These are phyloP conservation scores for Phytophthora sp. DNA, from an alignment of 352 stramenopile species.

Conservation along the genomic window DNA sequence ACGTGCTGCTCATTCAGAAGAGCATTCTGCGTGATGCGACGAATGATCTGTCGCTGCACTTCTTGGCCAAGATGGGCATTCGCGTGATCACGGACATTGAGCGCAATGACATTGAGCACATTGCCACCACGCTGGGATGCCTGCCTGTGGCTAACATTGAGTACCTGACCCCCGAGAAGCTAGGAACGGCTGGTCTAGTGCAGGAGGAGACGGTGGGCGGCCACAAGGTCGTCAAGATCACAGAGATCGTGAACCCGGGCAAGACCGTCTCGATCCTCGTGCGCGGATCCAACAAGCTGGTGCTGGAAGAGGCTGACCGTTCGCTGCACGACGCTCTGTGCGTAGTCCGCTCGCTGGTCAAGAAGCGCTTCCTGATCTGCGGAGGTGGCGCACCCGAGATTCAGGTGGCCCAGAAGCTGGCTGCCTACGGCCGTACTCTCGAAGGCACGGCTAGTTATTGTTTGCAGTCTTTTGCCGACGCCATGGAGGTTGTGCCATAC, in stretches of 20 bases:
- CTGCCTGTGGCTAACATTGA: constrained; percentile 98
- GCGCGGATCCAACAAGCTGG: constrained; percentile 98
- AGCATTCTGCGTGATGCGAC: constrained; percentile 99
- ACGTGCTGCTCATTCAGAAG: constrained; percentile 99
- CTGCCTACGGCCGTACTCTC: constrained; percentile 93
- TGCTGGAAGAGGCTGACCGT: constrained; percentile 98
- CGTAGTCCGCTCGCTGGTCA: constrained; percentile 98
- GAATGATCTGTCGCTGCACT: constrained; percentile 99
- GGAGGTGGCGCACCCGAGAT: constrained; percentile 97
- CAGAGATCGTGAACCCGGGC: constrained; percentile 94
- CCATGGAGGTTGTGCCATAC: constrained; percentile 98
- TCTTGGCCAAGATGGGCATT: constrained; percentile 99
- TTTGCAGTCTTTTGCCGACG: constrained; percentile 96
- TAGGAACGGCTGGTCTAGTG: constrained; percentile 94
- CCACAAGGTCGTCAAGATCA: constrained; percentile 99
- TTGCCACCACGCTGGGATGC: constrained; percentile 96
- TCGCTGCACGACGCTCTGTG: constrained; percentile 99
- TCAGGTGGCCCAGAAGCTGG: constrained; percentile 94
- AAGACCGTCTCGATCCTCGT: constrained; percentile 99
- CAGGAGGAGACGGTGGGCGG: constrained; percentile 96
- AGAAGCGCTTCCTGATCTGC: constrained; percentile 98
- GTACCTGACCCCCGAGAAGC: constrained; percentile 97
- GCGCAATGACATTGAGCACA: constrained; percentile 99
- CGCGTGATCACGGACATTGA: constrained; percentile 99
- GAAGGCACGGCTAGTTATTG: constrained; percentile 97